Base-by-base conservation (phyloP, 1,284 basidiomycete genomes). In the Ustilago sp. region DNA sequence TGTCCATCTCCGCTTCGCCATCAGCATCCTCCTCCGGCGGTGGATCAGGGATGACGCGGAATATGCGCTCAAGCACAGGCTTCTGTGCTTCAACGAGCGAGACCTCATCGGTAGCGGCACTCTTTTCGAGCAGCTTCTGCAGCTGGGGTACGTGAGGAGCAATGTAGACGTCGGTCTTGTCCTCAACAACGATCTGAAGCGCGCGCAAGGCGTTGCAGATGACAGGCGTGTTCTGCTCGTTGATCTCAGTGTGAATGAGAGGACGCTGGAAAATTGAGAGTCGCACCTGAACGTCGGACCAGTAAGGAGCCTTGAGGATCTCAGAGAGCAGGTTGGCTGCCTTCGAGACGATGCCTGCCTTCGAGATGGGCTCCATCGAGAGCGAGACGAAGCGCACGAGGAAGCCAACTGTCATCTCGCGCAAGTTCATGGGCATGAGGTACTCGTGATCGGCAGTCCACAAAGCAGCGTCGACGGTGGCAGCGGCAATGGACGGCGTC, bases 271-370 rank as follows among this genome's bases (percentile, higher is more conserved):
- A 70, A 63, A 77, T 50, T 31, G 77, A 91, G 51, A 98, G 88
- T 79, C 98, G 97, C 73, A 98, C 92, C 11, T 93, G 93, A 15
- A 98, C 94, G 82, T 96, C 94, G n/a, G 90, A 91, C 93, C 97
- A 94, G 17, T 94, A 94, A 58, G 90, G 90, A 0, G 92, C 91
- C 2, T 92, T 91, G 32, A 95, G 90, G 79, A 98, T 91, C 77
- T 91, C 89, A 82, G 93, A 91, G 68, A 99, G 89, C n/a, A 97
- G 88, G 6, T 89, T 88, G 58, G 98, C 88, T 0, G 94, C 94
- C 69, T 93, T 91, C 48, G 92, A 90, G 48, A 93, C 89, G 19
- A 95, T 88, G 23, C 90, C 89, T 28, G 88, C 89, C 63, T 90
- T 90, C 15, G 90, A 88, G 32, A 91, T 88, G 6, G 90, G 88